Base-by-base conservation (phyloP, 208 protist genomes). In the Naegleria fowleri region DNA sequence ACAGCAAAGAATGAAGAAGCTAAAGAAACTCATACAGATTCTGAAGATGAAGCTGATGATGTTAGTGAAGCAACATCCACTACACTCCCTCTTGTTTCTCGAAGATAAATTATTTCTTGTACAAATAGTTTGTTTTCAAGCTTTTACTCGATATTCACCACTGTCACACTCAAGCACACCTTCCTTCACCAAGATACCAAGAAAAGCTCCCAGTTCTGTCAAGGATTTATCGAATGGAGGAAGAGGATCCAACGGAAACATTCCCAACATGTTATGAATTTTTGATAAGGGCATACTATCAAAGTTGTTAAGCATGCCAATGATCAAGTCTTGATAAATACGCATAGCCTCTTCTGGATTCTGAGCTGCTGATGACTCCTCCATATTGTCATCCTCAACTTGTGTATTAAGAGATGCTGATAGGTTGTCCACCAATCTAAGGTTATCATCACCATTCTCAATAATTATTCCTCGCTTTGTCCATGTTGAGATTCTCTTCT, bases 251-350 rank as follows among this genome's bases (percentile, higher is more conserved):
- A 33, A 19, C 33, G 43, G 29, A 48, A 88, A 48, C 41, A 88
- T 39, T 29, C 15, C n/a, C 22, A 88, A 58, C 41, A 88, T 58
- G 19, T 88, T 48, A 58, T 88, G 85, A 38, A 88, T 88, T 39
- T 58, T 88, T 0, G 9, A 22, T 29, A 58, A 6, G 3, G 39
- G 41, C 85, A 88, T 88, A 29, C 22, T 39, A 5, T 52, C 41
- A 22, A 87, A 40, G 9, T 25, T 58, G 11, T 11, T 13, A 0
- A 88, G 11, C 85, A 88, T 88, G 0, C 25, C 25, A 9, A 58
- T n/a, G 13, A 88, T 58, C 22, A 88, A 36, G 16, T 51, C 41
- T 40, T 88, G n/a, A 39, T 88, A 88, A 6, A 51, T 15, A 29
- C 83, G 39, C 36, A 86, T 40, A 36, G 19, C 67, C 25, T 48